Evolutionary conservation across 2,329 filamentous ascomycete genomes (phyloP), one percentile per base, ranked within the genome.

Genomic region (Phoma sp.): DNA sequence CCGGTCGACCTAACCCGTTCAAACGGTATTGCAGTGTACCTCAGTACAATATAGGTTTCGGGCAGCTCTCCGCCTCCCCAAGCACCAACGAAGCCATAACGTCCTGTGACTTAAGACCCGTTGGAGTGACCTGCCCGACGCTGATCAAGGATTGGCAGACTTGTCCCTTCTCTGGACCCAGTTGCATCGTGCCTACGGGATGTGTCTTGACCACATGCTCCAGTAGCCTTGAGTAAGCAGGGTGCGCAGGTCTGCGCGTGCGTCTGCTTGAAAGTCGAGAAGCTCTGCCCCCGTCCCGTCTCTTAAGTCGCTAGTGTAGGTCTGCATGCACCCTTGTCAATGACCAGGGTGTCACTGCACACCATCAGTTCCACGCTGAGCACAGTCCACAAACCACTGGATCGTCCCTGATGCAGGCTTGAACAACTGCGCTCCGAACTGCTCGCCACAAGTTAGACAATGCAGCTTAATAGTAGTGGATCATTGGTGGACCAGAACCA

Each of bases 401-500:
- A 72, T 73, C 68, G 61, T 68, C 65, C 61, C 60, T 68, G 65
- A 68, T 64, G 65, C 61, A 61, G 68, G 62, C 66, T 69, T 69
- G 69, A 71, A 61, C 65, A 62, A 65, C 65, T 66, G 60, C 68
- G 67, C 63, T 61, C 65, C 61, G 64, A 63, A 61, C 54, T 65
- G 61, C 62, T 68, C 65, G 61, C 62, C 68, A 67, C 63, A 61
- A 65, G 53, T 64, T 66, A 66, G 63, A 62, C 67, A 72, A 71
- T 68, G 62, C 17, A 46, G 38, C 28, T 18, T 18, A 7, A 29
- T 18, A 18, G 18, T 26, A 33, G 23, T 34, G 50, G 47, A 64
- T 73, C 70, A 75, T 75, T 74, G 68, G 65, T 56, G 70, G 69
- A 72, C 69, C 61, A 61, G 66, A 69, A 66, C 67, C 49, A 69